Percentiles rank a stretch among this genome's conserved stretches.
Conservation (phyloP, 768 basidiomycete species). For the Hygrophorus pudorinus region DNA sequence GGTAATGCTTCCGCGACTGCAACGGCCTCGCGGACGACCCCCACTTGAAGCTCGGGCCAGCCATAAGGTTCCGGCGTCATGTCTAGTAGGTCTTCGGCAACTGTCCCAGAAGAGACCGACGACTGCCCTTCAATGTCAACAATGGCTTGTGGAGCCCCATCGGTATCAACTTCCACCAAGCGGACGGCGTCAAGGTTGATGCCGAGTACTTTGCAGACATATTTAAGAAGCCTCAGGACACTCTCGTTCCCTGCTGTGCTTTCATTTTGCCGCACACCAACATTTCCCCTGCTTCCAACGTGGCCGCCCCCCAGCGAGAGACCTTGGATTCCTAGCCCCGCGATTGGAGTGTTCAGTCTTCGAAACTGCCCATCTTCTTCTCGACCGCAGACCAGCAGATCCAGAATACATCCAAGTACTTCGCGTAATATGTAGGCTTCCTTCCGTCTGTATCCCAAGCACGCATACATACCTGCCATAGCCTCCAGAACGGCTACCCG, state of each 20-base stretch:
- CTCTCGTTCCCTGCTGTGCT: constrained; percentile 74
- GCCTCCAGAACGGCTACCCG: constrained; percentile 62
- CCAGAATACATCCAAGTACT: constrained; percentile 74
- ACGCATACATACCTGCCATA: constrained; percentile 67
- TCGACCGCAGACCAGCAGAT: constrained; percentile 76
- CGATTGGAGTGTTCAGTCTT: constrained; percentile 28
- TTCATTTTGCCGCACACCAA: constrained; percentile 68
- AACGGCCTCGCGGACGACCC: constrained; percentile 87
- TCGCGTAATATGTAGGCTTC: constrained; percentile 84
- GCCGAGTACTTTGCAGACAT: constrained; percentile 73
- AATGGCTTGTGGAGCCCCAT: constrained; percentile 6
- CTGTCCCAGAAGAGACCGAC: constrained; percentile 1
- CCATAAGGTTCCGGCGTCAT: constrained; percentile 54
- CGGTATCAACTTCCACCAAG: constrained; percentile 25
- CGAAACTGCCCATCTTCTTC: constrained; percentile 54
- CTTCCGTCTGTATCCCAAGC: constrained; percentile 78
- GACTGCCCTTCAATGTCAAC: neutral
- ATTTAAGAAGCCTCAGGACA: constrained; percentile 61
- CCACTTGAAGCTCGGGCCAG: constrained; percentile 93
- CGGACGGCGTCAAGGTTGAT: constrained; percentile 69
- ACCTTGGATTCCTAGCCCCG: constrained; percentile 41
- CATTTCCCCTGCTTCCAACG: constrained; percentile 35
- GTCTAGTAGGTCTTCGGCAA: constrained; percentile 33
- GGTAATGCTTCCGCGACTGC: constrained; percentile 87
- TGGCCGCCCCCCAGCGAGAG: constrained; percentile 20